These are phyloP conservation scores for Wallacemonas collosoma DNA, from an alignment of 208 protist species.

Conservation along the genomic window DNA sequence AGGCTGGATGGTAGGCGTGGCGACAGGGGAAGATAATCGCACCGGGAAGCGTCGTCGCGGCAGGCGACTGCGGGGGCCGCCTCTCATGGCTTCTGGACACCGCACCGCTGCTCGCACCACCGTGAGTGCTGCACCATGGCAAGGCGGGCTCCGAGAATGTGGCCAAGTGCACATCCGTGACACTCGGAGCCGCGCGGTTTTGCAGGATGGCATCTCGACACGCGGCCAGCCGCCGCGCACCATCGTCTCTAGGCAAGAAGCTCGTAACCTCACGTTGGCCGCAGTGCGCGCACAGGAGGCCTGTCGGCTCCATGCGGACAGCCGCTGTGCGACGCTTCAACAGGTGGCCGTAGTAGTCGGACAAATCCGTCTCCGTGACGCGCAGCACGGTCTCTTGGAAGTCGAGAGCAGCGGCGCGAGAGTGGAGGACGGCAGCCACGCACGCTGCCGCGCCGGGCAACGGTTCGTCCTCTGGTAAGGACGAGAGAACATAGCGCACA, in stretches of 20 bases:
- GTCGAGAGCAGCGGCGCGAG: conserved; percentile 37
- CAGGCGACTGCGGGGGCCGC: too few relatives aligned
- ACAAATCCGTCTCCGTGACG: conserved; percentile 55
- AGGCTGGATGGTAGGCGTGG: conserved; percentile 63
- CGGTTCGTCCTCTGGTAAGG: conserved; percentile 49
- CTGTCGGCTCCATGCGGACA: conserved; percentile 38
- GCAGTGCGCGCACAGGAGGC: conserved; percentile 33
- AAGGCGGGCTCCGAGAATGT: background rate
- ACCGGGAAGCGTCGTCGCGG: conserved; percentile 2
- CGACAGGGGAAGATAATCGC: conserved; percentile 60
- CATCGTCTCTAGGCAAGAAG: background rate
- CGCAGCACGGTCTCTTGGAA: conserved; percentile 48
- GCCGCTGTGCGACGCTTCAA: conserved; percentile 34
- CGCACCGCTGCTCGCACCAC: background rate
- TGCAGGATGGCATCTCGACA: background rate
- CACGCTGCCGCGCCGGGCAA: conserved; percentile 51
- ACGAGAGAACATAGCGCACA: conserved; percentile 42
- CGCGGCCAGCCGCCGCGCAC: background rate
- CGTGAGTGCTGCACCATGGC: background rate
- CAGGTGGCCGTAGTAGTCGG: conserved; percentile 37
- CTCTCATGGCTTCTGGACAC: background rate
- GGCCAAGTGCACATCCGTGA: background rate
- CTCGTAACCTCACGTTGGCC: conserved; percentile 18
- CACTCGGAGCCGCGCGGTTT: background rate
- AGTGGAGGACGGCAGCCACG: conserved; percentile 51